phyloP scores from a whole-genome alignment of 164 flowering plant genomes.

The Warburgia ugandensis region DNA sequence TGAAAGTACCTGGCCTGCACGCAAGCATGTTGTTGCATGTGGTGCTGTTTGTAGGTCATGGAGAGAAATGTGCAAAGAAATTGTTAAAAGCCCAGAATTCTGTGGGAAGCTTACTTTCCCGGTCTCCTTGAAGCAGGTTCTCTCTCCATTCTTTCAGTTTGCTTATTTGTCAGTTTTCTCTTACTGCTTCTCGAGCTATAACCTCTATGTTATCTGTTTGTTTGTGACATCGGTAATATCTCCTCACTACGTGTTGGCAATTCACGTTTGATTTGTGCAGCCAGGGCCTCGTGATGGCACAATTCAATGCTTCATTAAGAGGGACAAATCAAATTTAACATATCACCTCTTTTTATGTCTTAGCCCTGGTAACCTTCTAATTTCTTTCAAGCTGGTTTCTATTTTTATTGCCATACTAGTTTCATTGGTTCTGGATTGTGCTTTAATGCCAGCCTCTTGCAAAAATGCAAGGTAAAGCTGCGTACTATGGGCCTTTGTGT shows the following conservation, averaged over 20 bases:
- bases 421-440: background rate
- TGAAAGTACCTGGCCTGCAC: conserved; percentile 84
- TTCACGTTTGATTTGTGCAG: conserved; percentile 28
- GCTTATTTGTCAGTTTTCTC: background rate
- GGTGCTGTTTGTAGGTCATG: conserved; percentile 86
- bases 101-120: conserved; percentile 91
- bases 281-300: conserved; percentile 88
- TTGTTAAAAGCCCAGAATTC: conserved; percentile 66
- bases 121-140: conserved; percentile 80
- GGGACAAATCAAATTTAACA: conserved; percentile 79
- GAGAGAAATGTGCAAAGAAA: conserved; percentile 89
- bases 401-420: background rate
- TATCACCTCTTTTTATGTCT: conserved; percentile 85
- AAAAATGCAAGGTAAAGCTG: too few relatives aligned
- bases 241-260: background rate
- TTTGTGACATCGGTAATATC: background rate
- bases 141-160: background rate
- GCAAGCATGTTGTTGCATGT: conserved; percentile 85
- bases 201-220: background rate
- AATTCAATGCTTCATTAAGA: conserved; percentile 83
- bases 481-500: too few relatives aligned
- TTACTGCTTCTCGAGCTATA: too few relatives aligned
- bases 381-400: conserved; percentile 1
- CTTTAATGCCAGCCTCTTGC: too few relatives aligned
- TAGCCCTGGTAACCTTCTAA: conserved; percentile 72